A percentile compares a stretch with the other conserved stretches of the same genome.
Conservation (phyloP, 2,329 filamentous ascomycete species). For the Thielaviopsis euricoi region DNA sequence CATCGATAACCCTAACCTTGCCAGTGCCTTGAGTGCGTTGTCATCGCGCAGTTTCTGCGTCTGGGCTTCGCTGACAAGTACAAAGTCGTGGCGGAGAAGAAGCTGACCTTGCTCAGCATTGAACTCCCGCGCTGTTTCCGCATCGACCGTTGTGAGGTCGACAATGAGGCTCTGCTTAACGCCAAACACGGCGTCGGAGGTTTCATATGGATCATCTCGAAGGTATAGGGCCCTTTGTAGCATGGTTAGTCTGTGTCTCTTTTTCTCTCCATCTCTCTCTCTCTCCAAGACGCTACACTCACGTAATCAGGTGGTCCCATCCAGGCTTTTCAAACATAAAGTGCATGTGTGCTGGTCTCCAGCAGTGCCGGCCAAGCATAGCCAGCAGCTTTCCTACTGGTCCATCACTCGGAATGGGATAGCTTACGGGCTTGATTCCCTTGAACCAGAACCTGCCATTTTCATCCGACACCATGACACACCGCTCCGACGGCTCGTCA, state of each 20-base stretch:
- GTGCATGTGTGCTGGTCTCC: slow-evolving; percentile 64
- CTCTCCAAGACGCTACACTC: slow-evolving; percentile 21
- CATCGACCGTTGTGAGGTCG: slow-evolving; percentile 36
- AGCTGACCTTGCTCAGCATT: slow-evolving; percentile 45
- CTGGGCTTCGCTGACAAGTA: slow-evolving; percentile 56
- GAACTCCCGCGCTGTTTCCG: slow-evolving; percentile 41
- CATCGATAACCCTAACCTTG: slow-evolving; percentile 48
- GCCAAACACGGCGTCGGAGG: slow-evolving; percentile 70
- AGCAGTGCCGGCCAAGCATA: slow-evolving; percentile 55
- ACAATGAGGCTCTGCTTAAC: slow-evolving; percentile 69
- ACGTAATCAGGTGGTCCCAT: slow-evolving; percentile 73
- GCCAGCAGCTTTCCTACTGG: slow-evolving; percentile 60
- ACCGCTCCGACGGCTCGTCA: slow-evolving; percentile 22
- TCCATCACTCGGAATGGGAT: slow-evolving; percentile 71
- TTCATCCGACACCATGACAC: slow-evolving; percentile 17
- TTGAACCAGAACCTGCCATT: slow-evolving; percentile 56
- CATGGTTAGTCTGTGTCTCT: slow-evolving; percentile 2
- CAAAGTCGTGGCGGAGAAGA: slow-evolving; percentile 58
- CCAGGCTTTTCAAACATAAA: slow-evolving; percentile 77
- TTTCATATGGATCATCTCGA: slow-evolving; percentile 65
- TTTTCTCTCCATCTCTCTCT: neutral
- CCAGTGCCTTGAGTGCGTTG: slow-evolving; percentile 47
- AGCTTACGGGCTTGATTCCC: slow-evolving; percentile 69
- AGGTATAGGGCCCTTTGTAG: slow-evolving; percentile 52
- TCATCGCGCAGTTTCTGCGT: slow-evolving; percentile 48